These are phyloP conservation scores for Diplocarpon rosae DNA, from an alignment of 2,329 filamentous ascomycete genomes.

Conservation along the genomic window DNA sequence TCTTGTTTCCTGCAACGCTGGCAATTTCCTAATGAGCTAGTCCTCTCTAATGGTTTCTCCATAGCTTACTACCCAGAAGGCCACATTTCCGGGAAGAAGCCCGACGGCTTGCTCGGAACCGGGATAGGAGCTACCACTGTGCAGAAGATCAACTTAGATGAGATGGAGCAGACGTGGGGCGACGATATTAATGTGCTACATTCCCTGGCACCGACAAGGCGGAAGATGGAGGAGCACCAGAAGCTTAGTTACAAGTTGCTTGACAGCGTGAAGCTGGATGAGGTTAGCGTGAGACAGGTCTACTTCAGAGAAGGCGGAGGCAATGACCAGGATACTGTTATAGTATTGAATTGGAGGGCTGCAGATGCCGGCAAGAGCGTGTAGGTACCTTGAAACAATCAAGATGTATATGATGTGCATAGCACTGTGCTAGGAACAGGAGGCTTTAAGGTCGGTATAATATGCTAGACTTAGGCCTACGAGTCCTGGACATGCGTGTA, in stretches of 20 bases:
- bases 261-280: conserved; percentile 32
- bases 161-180: conserved; percentile 32
- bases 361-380: neutral
- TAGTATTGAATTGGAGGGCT: conserved; percentile 21
- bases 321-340: conserved; percentile 17
- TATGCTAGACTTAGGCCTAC: too few relatives aligned
- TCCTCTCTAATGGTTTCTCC: conserved; percentile 37
- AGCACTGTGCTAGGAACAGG: too few relatives aligned
- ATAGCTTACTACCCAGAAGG: conserved; percentile 30
- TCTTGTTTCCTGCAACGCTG: conserved; percentile 36
- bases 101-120: conserved; percentile 7
- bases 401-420: too few relatives aligned
- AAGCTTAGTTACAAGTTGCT: conserved; percentile 49
- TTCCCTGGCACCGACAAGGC: conserved; percentile 40
- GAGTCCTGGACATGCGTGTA: too few relatives aligned
- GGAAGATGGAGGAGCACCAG: conserved; percentile 38
- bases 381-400: too few relatives aligned
- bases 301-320: conserved; percentile 16
- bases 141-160: conserved; percentile 24
- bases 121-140: conserved; percentile 9
- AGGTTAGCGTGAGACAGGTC: conserved; percentile 23
- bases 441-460: too few relatives aligned
- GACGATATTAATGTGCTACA: conserved; percentile 35
- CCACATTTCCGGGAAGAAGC: conserved; percentile 14
- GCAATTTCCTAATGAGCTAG: conserved; percentile 32